Evolutionary conservation across 352 stramenopile genomes (phyloP).

Genomic region (Thraustochytrium sp.): DNA sequence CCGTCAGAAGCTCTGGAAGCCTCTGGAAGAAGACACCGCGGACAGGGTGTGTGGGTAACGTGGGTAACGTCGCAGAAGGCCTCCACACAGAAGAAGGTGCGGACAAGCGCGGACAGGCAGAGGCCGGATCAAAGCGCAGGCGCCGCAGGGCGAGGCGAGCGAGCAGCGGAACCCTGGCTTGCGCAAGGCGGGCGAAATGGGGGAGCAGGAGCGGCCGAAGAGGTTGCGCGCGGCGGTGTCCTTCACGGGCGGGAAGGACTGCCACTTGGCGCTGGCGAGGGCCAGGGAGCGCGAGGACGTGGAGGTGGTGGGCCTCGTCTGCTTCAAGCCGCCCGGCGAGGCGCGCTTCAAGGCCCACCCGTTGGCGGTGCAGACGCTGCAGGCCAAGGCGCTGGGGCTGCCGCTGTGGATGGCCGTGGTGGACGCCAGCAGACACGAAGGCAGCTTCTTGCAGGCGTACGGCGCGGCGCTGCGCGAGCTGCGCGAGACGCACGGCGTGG

Average conservation of each 20-base stretch:
- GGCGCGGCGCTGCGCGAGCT: conserved; percentile 17
- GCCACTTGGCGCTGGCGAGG: conserved; percentile 42
- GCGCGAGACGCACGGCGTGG: background rate
- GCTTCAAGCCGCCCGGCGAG: conserved; percentile 44
- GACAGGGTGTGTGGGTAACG: too few species aligned
- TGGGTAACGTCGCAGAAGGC: too few species aligned
- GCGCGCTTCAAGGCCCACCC: conserved; percentile 47
- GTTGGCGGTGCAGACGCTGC: conserved; percentile 28
- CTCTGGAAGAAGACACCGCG: too few species aligned
- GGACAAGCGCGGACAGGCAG: too few species aligned
- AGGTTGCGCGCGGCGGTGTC: conserved; percentile 28
- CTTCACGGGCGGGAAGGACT: conserved; percentile 50
- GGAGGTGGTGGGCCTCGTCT: conserved; percentile 44
- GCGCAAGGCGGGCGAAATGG: background rate
- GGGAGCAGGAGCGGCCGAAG: background rate
- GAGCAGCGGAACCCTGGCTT: too few species aligned
- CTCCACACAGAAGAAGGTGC: too few species aligned
- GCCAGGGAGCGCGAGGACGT: conserved; percentile 27
- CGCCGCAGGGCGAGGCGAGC: too few species aligned
- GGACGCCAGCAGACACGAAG: background rate
- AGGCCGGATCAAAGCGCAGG: too few species aligned
- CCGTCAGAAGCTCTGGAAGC: too few species aligned
- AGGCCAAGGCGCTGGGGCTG: conserved; percentile 44
- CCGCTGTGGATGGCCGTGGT: conserved; percentile 33
- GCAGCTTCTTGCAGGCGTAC: conserved; percentile 42